These are phyloP conservation scores for Trypanosoma mega DNA, from an alignment of 208 protist species.

Conservation along the genomic window DNA sequence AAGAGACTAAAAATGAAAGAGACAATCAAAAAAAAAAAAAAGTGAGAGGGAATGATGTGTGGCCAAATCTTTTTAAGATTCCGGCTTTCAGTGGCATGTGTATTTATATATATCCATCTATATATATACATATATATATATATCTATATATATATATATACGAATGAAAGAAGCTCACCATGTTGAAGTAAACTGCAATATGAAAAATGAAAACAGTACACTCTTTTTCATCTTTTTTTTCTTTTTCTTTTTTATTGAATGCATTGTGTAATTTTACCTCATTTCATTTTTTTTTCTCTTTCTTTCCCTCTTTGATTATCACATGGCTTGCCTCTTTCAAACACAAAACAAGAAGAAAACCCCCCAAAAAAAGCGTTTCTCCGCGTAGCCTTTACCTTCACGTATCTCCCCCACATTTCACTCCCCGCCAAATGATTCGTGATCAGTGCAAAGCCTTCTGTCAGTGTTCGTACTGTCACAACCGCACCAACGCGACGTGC, in stretches of 20 bases:
- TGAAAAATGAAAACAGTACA: background rate
- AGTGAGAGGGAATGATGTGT: too few species aligned
- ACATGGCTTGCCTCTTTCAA: background rate
- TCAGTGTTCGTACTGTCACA: conserved; percentile 72
- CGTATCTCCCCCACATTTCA: background rate
- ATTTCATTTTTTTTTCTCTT: background rate
- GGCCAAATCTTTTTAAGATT: background rate
- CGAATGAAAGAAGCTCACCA: background rate
- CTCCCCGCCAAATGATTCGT: conserved; percentile 48
- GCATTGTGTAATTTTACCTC: conserved; percentile 8
- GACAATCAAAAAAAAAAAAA: too few species aligned
- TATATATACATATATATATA: background rate
- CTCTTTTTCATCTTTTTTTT: conserved; percentile 11
- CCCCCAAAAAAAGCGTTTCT: background rate
- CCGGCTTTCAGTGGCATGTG: background rate
- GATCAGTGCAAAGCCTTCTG: conserved; percentile 81
- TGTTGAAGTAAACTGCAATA: background rate
- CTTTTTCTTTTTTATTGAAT: conserved; percentile 14
- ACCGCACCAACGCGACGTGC: conserved; percentile 26
- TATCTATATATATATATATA: background rate
- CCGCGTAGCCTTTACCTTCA: background rate
- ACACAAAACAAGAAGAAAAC: background rate
- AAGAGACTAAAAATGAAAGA: too few species aligned
- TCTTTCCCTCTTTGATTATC: background rate
- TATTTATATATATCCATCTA: background rate